Evolutionary conservation across 2,329 filamentous ascomycete species (phyloP).

Genomic region (Blumeriella jaapii): DNA sequence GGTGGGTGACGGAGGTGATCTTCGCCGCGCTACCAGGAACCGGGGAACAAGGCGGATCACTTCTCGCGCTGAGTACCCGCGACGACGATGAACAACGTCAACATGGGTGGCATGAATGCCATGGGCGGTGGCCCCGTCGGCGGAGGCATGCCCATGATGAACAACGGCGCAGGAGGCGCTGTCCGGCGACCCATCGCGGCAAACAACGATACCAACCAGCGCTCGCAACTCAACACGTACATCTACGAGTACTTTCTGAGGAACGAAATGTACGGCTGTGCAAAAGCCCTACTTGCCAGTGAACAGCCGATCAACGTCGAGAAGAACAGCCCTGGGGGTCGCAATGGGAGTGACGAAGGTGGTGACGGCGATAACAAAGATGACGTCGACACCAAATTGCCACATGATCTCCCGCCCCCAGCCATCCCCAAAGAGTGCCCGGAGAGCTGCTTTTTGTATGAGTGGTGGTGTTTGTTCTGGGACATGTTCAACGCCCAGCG

Average conservation of each 20-base stretch:
- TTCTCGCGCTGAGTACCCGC: constrained; percentile 16
- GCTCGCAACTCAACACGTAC: constrained; percentile 64
- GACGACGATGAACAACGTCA: constrained; percentile 27
- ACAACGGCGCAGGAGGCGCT: constrained; percentile 35
- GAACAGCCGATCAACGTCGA: constrained; percentile 54
- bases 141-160: constrained; percentile 48
- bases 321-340: constrained; percentile 60
- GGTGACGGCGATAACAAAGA: constrained; percentile 82
- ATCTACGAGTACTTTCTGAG: constrained; percentile 89
- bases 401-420: constrained; percentile 68
- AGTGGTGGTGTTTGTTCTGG: constrained; percentile 98
- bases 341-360: constrained; percentile 62
- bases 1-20: constrained; percentile 4
- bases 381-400: constrained; percentile 60
- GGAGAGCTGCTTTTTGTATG: constrained; percentile 78
- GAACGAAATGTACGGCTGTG: constrained; percentile 73
- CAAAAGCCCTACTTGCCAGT: constrained; percentile 58
- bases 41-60: constrained; percentile 8
- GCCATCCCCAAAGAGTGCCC: constrained; percentile 52
- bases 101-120: constrained; percentile 55
- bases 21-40: constrained; percentile 16
- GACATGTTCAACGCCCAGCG: constrained; percentile 84
- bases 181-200: constrained; percentile 26
- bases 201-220: constrained; percentile 30
- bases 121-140: constrained; percentile 55